Evolutionary conservation across 2,329 filamentous ascomycete genomes (phyloP).

Genomic region (Paecilomyces variotii): DNA sequence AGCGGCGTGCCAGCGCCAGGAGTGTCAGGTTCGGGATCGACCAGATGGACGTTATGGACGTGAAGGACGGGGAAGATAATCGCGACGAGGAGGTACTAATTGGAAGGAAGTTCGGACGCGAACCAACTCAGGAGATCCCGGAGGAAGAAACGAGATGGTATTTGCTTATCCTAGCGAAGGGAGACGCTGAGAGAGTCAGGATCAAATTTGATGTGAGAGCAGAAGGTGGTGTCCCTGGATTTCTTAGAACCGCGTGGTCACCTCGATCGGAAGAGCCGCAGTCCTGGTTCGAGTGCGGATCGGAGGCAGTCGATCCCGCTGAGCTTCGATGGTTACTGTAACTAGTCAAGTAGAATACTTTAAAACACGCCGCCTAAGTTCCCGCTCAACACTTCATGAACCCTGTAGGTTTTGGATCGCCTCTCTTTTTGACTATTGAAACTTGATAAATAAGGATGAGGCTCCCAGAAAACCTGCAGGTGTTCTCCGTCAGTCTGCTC

Average conservation of each 20-base stretch:
- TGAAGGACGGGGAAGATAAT: constrained; percentile 6
- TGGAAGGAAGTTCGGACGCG: constrained; percentile 6
- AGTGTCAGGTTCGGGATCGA: constrained; percentile 6
- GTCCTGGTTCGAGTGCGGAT: not conserved
- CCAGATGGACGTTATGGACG: constrained; percentile 1
- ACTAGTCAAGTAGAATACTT: not conserved
- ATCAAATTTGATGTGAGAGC: not conserved
- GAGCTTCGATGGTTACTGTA: not conserved
- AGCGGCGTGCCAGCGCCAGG: constrained; percentile 9
- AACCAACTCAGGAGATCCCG: constrained; percentile 5
- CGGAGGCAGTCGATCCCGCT: not conserved
- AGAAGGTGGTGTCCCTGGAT: not conserved
- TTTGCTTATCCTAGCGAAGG: constrained; percentile 4
- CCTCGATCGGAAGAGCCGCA: not conserved
- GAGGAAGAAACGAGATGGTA: constrained; percentile 4
- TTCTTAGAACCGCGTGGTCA: not conserved
- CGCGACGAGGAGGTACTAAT: constrained; percentile 5
- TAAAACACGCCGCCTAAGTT: not conserved
- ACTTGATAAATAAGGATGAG: no score
- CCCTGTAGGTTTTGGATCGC: not conserved
- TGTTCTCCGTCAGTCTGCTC: no score
- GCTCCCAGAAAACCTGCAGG: no score
- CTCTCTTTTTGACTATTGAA: no score
- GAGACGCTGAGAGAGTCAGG: not conserved
- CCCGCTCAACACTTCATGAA: not conserved